These are phyloP conservation scores for Cardiospermum halicacabum DNA, from an alignment of 345 rosid species.

Conservation along the genomic window DNA sequence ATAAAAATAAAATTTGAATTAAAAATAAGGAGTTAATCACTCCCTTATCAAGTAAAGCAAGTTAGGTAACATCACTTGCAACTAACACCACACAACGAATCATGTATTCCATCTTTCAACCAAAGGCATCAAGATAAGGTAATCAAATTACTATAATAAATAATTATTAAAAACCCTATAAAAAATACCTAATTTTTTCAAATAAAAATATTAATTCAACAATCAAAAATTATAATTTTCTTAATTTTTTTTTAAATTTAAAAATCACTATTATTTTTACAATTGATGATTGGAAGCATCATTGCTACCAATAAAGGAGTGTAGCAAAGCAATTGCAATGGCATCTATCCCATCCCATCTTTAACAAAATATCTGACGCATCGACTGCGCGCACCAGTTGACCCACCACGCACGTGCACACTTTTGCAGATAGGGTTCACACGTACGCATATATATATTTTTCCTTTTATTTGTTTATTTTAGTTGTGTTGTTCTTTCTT, in stretches of 20 bases:
- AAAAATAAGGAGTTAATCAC: neutral
- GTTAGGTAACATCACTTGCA: neutral
- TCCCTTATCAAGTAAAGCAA: neutral
- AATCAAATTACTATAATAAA: neutral
- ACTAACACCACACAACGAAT: neutral
- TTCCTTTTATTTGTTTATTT: neutral
- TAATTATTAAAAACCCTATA: neutral
- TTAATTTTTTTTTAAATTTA: no score
- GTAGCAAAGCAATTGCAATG: neutral
- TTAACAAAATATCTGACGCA: neutral
- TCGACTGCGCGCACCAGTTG: neutral
- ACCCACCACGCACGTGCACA: conserved; percentile 22
- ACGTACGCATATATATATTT: no score
- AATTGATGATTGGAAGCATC: neutral
- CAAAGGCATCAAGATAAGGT: neutral
- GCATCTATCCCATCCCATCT: neutral
- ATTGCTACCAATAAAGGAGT: neutral
- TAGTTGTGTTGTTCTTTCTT: neutral
- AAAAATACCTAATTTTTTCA: no score
- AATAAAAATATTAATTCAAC: no score
- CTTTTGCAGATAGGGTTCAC: conserved; percentile 18
- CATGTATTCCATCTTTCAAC: neutral
- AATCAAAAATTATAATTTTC: no score
- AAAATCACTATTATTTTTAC: no score
- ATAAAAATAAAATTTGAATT: neutral